A percentile compares a stretch with the other conserved stretches of the same genome.
phyloP scores from a whole-genome alignment of 257 asterid genomes.

The Buddleja alternifolia region DNA sequence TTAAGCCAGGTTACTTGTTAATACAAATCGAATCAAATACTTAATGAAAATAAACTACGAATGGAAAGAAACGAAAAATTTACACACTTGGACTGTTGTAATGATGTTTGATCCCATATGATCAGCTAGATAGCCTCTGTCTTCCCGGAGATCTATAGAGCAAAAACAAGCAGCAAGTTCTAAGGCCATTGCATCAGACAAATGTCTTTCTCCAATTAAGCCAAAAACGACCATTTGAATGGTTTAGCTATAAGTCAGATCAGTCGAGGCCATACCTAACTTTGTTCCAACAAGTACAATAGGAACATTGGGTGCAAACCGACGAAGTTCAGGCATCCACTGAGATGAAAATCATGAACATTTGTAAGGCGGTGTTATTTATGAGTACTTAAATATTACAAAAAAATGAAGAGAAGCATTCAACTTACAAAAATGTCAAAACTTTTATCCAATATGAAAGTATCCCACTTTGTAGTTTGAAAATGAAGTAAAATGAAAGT shows the following conservation, averaged over 20 bases:
- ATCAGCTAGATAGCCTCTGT: slow-evolving; percentile 68
- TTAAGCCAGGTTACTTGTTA: neutral
- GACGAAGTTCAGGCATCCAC: slow-evolving; percentile 99
- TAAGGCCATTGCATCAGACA: neutral
- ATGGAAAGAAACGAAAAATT: neutral
- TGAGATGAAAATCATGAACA: slow-evolving; percentile 42
- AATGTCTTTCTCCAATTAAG: neutral
- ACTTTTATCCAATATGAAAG: slow-evolving; percentile 22
- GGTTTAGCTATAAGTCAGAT: neutral
- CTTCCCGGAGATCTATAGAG: slow-evolving; percentile 77
- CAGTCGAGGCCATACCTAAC: slow-evolving; percentile 52
- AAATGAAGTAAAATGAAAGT: neutral
- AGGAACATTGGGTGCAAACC: slow-evolving; percentile 97
- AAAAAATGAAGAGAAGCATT: neutral
- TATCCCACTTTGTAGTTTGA: neutral
- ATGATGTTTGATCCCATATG: slow-evolving; percentile 75
- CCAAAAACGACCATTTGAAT: neutral
- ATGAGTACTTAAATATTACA: neutral
- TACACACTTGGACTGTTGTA: slow-evolving; percentile 76
- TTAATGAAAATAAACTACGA: neutral
- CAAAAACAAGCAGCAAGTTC: neutral
- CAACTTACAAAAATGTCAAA: neutral
- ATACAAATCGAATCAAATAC: neutral
- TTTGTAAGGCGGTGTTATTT: neutral
- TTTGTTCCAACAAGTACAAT: slow-evolving; percentile 94